Conservation (phyloP, 805 yeast genomes). For the Candida khao-thaluensis region DNA sequence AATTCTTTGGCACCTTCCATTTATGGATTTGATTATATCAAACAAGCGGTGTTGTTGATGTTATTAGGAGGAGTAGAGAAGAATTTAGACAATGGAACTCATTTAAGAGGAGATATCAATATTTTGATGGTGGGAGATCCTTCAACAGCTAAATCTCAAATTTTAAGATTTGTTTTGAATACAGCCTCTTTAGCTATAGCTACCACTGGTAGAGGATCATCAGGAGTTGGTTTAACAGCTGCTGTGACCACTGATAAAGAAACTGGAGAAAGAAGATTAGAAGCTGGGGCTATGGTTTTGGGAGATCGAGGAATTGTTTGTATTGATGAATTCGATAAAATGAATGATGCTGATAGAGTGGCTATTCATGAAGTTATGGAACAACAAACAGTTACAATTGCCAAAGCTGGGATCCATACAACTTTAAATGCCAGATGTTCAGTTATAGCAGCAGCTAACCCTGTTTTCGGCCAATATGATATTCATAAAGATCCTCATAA, state of each 20-base stretch:
- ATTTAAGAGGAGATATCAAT: constrained; percentile 96
- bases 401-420: constrained; percentile 97
- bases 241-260: constrained; percentile 96
- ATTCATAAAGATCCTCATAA: constrained; percentile 94
- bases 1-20: constrained; percentile 94
- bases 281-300: constrained; percentile 99
- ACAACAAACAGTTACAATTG: constrained; percentile 97
- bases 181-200: constrained; percentile 96
- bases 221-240: constrained; percentile 99
- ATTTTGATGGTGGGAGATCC: constrained; percentile 98
- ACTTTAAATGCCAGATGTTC: constrained; percentile 95
- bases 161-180: constrained; percentile 88
- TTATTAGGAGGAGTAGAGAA: constrained; percentile 92
- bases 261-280: constrained; percentile 93
- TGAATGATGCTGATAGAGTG: constrained; percentile 95
- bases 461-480: constrained; percentile 95
- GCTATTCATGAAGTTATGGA: constrained; percentile 99
- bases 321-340: constrained; percentile 98
- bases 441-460: constrained; percentile 97
- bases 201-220: constrained; percentile 98
- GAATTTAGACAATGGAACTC: constrained; percentile 91
- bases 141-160: constrained; percentile 96
- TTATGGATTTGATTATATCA: constrained; percentile 88
- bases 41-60: constrained; percentile 87
- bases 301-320: constrained; percentile 98